Evolutionary conservation across 2,329 filamentous ascomycete genomes (phyloP), one percentile per base, ranked within the genome.

Genomic region (Gliomastix tumulicola): DNA sequence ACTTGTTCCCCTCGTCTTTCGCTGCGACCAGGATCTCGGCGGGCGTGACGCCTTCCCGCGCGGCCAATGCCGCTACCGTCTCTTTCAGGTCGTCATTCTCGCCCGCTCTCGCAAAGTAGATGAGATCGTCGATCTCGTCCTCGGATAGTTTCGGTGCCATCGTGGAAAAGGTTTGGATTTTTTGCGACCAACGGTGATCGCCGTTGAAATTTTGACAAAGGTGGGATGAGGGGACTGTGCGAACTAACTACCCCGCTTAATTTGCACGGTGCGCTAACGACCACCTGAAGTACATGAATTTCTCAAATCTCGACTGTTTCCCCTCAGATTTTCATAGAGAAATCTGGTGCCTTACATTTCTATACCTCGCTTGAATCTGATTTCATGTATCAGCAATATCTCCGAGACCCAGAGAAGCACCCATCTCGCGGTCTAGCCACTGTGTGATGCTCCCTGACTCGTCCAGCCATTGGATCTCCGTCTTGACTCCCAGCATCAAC

Each of bases 51-150:
- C 65, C 69, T 55, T 88, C 78, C 39, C 81, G 73, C 45, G 72
- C 62, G 21, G 78, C 69, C 16, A 94, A 61, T 19, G 69, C 65
- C 11, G 71, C 61, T 35, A 94, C 68, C 8, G 66, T 55, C 22
- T 66, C 60, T 2, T 72, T 65, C 33, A 97, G 68, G 19, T 90
- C 84, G 15, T 70, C 63, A 39, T 79, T 67, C 44, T 96, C 89
- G 45, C 88, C 88, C 1, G 76, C 73, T 25, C 90, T 85, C 3
- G 88, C 76, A 48, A 87, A 79, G 66, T 95, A 96, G 47, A 97
- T 76, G 46, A 97, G 74, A 62, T 97, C 90, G 57, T 96, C 89
- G 51, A 94, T 82, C 59, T 88, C 78, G 36, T 95, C 89, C 55
- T 84, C 80, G 34, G 76, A 75, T 34, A 90, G 66, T 41, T 67